Evolutionary conservation across 495 filamentous ascomycete species (phyloP), one percentile per base, ranked within the genome.

Genomic region (Hypoxylon subgilvum): DNA sequence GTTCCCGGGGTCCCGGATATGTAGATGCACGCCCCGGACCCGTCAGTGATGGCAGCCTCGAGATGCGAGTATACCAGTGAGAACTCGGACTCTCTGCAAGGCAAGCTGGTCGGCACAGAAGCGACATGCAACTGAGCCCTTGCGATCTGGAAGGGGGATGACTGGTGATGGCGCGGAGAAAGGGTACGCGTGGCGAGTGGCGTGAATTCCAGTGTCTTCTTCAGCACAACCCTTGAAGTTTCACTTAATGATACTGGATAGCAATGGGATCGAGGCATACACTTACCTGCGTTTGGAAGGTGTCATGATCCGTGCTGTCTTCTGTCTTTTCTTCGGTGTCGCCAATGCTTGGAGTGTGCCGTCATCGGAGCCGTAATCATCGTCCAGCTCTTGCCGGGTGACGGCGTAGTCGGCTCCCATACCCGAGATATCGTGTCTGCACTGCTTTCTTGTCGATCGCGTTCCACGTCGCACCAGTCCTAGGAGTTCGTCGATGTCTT

Each of bases 1-100:
- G 95, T 99, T n/a, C 95, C 95, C 0, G 95, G 95, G 0, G 92
- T 97, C 31, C 95, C 95, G n/a, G 95, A 96, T 48, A 99, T 97
- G 75, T 99, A 99, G 68, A 99, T 96, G 71, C 95, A 99, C 3
- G 91, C 84, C 6, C 95, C 95, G 3, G 88, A 88, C 30, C 92
- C 95, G 53, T 95, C 92, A 41, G 89, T 88, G 69, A 99, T 97
- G 52, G 95, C 95, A 7, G 91, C 87, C 62, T 96, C 92, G 32
- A 99, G 88, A 69, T 97, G 90, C 2, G 88, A 87, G 68, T 97
- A 97, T 9, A 99, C 95, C 2, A 87, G 86, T 13, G 85, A 80
- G 74, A 97, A 99, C 71, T 99, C 95, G 10, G 80, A 84, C 60
- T 96, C 92, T 51, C 95, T 88, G 72, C 95, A 97, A 38, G 95